A percentile compares a stretch with the other conserved stretches of the same genome.
Conservation (phyloP, 176 grass and related monocot genomes). For the Eragrostis curvula region DNA sequence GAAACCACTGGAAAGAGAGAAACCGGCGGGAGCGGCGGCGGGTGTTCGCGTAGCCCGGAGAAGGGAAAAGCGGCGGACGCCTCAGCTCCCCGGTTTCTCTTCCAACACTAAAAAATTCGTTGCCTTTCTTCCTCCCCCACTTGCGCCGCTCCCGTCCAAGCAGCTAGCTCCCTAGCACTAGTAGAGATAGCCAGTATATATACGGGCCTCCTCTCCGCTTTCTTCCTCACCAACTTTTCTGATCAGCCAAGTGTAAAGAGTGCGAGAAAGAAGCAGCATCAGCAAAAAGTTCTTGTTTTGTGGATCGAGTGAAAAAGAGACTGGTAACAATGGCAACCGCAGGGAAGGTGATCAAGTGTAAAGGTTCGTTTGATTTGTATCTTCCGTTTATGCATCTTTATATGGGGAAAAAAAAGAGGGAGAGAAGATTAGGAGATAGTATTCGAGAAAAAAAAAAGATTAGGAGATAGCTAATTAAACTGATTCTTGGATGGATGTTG, state of each 20-base stretch:
- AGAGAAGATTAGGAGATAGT: no score
- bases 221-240: constrained; percentile 14
- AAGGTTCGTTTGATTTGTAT: constrained; percentile 38
- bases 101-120: not conserved
- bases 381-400: not conserved
- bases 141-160: constrained; percentile 1
- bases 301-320: not conserved
- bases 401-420: no score
- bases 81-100: not conserved
- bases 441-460: no score
- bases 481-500: not conserved
- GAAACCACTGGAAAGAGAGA: not conserved
- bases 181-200: constrained; percentile 26
- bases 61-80: not conserved
- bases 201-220: not conserved
- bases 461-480: not conserved
- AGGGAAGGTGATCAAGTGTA: constrained; percentile 88
- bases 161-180: no score
- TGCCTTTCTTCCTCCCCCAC: not conserved
- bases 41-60: not conserved
- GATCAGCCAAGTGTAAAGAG: not conserved
- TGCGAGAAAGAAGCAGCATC: not conserved
- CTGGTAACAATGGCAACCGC: constrained; percentile 60
- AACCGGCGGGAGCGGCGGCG: not conserved
- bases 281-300: not conserved